A percentile compares a stretch with the other conserved stretches of the same genome.
Evolutionary conservation across 139 green algal genomes (phyloP).

Genomic region (Chlamydomonas sphaeroides): DNA sequence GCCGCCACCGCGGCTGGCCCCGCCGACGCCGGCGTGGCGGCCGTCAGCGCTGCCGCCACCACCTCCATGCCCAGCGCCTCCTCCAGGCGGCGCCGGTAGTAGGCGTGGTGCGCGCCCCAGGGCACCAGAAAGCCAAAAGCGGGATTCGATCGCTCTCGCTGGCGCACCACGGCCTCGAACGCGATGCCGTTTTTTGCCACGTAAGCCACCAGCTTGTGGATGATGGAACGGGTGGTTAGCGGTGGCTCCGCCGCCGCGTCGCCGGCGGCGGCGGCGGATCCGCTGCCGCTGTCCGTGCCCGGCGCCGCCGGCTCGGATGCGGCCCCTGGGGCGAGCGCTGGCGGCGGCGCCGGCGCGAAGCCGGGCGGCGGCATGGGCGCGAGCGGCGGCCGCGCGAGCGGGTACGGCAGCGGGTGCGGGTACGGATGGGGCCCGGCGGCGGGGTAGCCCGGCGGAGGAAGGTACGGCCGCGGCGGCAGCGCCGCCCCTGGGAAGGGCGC

Average conservation of each 20-base stretch:
- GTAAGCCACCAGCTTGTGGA: slow-evolving; percentile 50
- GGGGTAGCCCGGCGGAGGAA: neutral
- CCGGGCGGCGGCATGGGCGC: neutral
- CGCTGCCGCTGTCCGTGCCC: neutral
- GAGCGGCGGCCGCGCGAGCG: too few species aligned
- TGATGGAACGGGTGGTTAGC: slow-evolving; percentile 32
- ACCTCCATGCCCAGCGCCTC: slow-evolving; percentile 17
- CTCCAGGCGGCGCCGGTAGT: slow-evolving; percentile 57
- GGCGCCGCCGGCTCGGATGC: neutral
- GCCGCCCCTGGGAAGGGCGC: too few species aligned
- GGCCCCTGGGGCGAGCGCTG: neutral
- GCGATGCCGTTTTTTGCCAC: slow-evolving; percentile 39
- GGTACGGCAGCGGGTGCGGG: too few species aligned
- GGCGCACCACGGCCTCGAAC: slow-evolving; percentile 62
- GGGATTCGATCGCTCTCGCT: slow-evolving; percentile 68
- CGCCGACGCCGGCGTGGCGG: neutral
- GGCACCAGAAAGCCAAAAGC: slow-evolving; percentile 73
- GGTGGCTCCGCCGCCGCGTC: neutral
- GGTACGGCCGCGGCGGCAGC: neutral
- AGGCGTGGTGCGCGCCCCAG: slow-evolving; percentile 55
- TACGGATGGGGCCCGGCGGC: too few species aligned
- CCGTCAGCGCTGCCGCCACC: slow-evolving; percentile 19
- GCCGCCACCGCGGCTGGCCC: neutral
- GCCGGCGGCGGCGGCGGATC: neutral
- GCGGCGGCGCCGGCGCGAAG: neutral